Evolutionary conservation across 352 stramenopile species (phyloP).

Genomic region (Globisporangium spinosum): DNA sequence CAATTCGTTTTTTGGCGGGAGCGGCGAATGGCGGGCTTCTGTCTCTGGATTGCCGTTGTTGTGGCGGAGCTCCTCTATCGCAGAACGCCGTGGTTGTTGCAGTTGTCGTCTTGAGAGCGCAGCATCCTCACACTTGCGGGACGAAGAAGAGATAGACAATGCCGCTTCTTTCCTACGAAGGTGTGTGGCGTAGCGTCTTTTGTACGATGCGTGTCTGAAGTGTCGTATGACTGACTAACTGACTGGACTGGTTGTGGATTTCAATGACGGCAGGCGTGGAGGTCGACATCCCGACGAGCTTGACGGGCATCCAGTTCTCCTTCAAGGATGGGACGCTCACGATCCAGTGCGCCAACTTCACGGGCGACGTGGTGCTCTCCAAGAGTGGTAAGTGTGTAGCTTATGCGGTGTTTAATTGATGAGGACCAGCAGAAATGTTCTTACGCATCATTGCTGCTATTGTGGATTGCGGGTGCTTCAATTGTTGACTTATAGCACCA

Average conservation of each 20-base stretch:
- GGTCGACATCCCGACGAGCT: slow-evolving; percentile 58
- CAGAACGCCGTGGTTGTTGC: background rate
- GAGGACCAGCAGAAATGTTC: background rate
- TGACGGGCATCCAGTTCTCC: slow-evolving; percentile 63
- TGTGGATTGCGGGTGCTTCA: background rate
- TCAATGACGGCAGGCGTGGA: slow-evolving; percentile 42
- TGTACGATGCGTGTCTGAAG: background rate
- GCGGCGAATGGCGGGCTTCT: background rate
- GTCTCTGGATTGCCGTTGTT: background rate
- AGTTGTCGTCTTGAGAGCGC: background rate
- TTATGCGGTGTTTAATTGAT: background rate
- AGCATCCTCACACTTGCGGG: background rate
- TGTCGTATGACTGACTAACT: background rate
- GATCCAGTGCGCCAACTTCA: slow-evolving; percentile 76
- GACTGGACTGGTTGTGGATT: background rate
- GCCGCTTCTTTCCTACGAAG: slow-evolving; percentile 74
- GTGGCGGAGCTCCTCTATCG: background rate
- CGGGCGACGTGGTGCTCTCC: slow-evolving; percentile 58
- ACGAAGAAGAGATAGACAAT: slow-evolving; percentile 25
- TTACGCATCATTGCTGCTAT: background rate
- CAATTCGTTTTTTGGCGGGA: background rate
- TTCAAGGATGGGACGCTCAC: slow-evolving; percentile 54
- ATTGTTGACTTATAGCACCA: slow-evolving; percentile 1
- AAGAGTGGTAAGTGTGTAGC: slow-evolving; percentile 32
- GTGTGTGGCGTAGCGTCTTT: slow-evolving; percentile 19